Evolutionary conservation across 345 rosid genomes (phyloP).

Genomic region (Eucalyptus tenuipes): DNA sequence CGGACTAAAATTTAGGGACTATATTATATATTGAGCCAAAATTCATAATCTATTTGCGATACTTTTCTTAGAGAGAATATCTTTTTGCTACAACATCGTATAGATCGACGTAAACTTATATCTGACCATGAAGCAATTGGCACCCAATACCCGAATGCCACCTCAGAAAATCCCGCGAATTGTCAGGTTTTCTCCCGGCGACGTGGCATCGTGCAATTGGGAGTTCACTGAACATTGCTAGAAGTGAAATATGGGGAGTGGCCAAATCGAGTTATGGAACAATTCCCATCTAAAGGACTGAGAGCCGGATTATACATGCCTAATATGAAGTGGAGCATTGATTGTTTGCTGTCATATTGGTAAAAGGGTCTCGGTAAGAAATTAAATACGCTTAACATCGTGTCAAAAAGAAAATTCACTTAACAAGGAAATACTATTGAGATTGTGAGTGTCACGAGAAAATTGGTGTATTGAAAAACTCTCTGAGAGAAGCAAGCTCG

Average conservation of each 20-base stretch:
- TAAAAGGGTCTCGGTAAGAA: not conserved
- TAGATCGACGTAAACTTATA: not conserved
- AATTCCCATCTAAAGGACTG: not conserved
- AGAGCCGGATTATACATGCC: not conserved
- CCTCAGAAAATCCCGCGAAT: not conserved
- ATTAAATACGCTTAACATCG: not conserved
- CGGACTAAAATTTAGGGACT: too few species aligned
- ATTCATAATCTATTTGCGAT: too few species aligned
- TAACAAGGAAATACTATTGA: not conserved
- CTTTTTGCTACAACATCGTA: not conserved
- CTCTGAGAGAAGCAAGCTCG: not conserved
- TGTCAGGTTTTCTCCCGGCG: not conserved
- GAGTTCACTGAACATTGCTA: not conserved
- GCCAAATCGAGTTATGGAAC: not conserved
- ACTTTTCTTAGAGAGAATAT: not conserved
- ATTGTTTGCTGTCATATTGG: not conserved
- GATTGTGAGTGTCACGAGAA: not conserved
- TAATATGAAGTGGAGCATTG: not conserved
- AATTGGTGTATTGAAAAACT: not conserved
- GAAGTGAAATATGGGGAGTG: not conserved
- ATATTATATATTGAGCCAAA: too few species aligned
- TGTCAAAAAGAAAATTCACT: not conserved
- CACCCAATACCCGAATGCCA: not conserved
- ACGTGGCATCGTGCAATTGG: not conserved
- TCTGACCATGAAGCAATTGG: fast-evolving